A percentile compares a stretch with the other conserved stretches of the same genome.
phyloP scores from a whole-genome alignment of 768 basidiomycete genomes.

The Suillus decipiens region DNA sequence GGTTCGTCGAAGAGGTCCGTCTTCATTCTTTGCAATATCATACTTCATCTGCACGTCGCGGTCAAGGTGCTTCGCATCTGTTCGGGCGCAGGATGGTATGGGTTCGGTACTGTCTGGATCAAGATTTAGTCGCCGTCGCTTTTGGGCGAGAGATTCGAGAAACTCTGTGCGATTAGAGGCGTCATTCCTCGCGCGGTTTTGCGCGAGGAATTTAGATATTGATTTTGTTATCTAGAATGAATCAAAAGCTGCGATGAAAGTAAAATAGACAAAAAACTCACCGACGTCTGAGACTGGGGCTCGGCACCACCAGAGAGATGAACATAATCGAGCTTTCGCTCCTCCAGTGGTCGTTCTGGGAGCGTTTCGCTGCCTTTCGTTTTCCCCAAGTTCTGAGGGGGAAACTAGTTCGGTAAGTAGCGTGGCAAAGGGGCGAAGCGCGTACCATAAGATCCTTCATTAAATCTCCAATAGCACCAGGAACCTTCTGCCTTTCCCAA shows the following conservation, averaged over 20 bases:
- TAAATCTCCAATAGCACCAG: constrained; percentile 54
- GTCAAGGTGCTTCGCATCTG: constrained; percentile 69
- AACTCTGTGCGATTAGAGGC: constrained; percentile 80
- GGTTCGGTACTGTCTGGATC: constrained; percentile 35
- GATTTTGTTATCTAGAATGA: constrained; percentile 60
- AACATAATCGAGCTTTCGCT: constrained; percentile 67
- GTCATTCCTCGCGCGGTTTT: constrained; percentile 71
- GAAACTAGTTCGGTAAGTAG: constrained; percentile 7
- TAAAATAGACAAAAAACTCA: constrained; percentile 37
- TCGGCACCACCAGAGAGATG: constrained; percentile 46
- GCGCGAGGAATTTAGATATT: constrained; percentile 71
- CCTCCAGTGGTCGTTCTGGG: constrained; percentile 49
- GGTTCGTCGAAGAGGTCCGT: constrained; percentile 70
- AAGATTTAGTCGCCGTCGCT: constrained; percentile 45
- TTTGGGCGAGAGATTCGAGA: constrained; percentile 57
- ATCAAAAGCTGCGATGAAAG: constrained; percentile 8
- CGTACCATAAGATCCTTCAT: constrained; percentile 53
- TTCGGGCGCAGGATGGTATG: constrained; percentile 66
- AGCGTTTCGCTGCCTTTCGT: constrained; percentile 30
- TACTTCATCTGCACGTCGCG: constrained; percentile 83
- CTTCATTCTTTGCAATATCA: constrained; percentile 83
- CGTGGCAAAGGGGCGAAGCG: constrained; percentile 8
- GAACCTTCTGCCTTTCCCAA: constrained; percentile 62
- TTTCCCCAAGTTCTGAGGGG: constrained; percentile 29
- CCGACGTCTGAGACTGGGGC: constrained; percentile 59